Conservation (phyloP, 2,329 filamentous ascomycete genomes). For the Huntiella bhutanensis region DNA sequence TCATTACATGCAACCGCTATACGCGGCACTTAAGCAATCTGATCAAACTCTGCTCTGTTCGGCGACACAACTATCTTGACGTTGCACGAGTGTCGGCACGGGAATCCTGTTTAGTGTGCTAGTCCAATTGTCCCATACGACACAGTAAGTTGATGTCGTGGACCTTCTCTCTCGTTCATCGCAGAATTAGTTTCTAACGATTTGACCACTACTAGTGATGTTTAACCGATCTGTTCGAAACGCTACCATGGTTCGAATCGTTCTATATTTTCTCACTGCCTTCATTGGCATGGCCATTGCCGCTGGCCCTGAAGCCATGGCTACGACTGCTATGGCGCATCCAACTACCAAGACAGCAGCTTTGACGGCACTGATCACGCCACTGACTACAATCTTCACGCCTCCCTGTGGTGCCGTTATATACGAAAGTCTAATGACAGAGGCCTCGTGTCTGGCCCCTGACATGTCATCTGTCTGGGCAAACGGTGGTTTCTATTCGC, state of each 20-base stretch:
- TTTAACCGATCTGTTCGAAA: no score
- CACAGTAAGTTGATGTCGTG: no score
- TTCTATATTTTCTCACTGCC: not conserved
- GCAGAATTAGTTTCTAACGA: no score
- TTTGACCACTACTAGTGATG: no score
- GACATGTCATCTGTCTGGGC: constrained; percentile 14
- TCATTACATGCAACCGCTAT: no score
- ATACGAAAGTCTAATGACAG: constrained; percentile 1
- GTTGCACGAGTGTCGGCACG: no score
- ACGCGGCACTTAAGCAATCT: no score
- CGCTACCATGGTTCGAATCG: not conserved
- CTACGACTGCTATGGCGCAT: constrained; percentile 1
- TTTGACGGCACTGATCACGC: constrained; percentile 2
- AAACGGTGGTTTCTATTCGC: constrained; percentile 17
- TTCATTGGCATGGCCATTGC: not conserved
- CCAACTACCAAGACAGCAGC: not conserved
- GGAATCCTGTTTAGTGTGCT: no score
- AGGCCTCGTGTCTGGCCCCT: constrained; percentile 5
- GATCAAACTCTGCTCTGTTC: no score
- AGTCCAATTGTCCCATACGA: no score
- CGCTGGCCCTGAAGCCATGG: not conserved
- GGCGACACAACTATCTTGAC: no score
- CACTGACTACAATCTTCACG: constrained; percentile 7
- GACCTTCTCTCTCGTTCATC: no score
- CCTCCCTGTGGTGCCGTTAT: constrained; percentile 8